Base-by-base conservation (phyloP, 202 grass and related monocot species). In the Tripidium arundinaceum region DNA sequence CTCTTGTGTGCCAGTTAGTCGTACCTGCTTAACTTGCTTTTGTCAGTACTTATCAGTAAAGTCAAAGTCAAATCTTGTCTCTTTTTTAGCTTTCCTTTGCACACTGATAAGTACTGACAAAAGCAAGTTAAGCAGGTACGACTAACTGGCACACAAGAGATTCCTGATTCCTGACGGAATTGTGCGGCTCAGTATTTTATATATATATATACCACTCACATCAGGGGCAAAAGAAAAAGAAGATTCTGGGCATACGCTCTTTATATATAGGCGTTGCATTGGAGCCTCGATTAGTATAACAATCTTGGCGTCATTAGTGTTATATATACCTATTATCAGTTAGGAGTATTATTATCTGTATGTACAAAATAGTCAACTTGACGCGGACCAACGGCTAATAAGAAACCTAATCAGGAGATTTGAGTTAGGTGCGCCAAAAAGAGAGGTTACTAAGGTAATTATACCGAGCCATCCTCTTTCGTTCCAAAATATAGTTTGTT, bases 121-220 rank as follows among this genome's bases (percentile, higher is more conserved):
- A 7, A 14, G 19, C 46, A 4, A 18, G 0, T 40, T 11, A 40
- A 52, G 27, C 19, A 72, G 3, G 19, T 11, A 75, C 16, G 75
- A 68, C 29, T 74, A 74, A 68, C 2, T 75, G 62, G 69, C 1
- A 5, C 3, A 14, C 29, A 16, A 37, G 2, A 46, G 52, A 75
- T 74, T 26, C 42, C 3, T 62, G 86, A 69, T 67, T 62, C 72
- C 73, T 24, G 18, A 25, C 4, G 75, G 65, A 78, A 52, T 24
- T 14, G 59, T 22, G 13, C 18, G 16, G 24, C 12, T 9, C n/a
- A 4, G 2, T 36, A 75, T 59, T 59, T 21, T 11, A 1, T 40
- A 1, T 67, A 0, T 14, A 24, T 8, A 68, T 11, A 0, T n/a
- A n/a, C n/a, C n/a, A n/a, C 2, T 64, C 5, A 10, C 24, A 42